Evolutionary conservation across 1,139 yeast species (phyloP), one percentile per base, ranked within the genome.

Genomic region (Candida neerlandica): DNA sequence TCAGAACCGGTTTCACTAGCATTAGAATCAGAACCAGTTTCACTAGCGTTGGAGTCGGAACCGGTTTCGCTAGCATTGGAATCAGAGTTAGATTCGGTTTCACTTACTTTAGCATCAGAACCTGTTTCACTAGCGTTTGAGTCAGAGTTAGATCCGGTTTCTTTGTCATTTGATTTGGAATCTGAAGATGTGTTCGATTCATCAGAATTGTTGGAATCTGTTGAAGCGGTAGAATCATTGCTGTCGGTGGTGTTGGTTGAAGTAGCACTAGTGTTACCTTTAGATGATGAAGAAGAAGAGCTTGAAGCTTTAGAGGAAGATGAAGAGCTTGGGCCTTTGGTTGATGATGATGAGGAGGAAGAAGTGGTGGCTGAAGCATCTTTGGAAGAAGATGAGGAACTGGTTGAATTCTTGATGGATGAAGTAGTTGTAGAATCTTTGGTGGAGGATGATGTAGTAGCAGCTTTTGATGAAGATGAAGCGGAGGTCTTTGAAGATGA

Each of bases 151-250:
- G 27, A 23, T n/a, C 27, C 27, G 27, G 27, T 26, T 26, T 26
- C 27, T 26, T 26, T 26, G 27, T 9, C 7, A 6, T 26, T 6
- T 5, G 7, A 26, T 26, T 26, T 26, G 9, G 27, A 26, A 9
- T 26, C 27, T 26, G 27, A 26, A 9, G 5, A 6, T 6, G 27
- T 6, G 11, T 29, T n/a, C 4, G 33, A 12, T 7, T 29, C 14
- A 29, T 14, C 14, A 10, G 33, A 29, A 29, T 6, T 14, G 9
- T 23, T 23, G 9, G 27, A 23, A 23, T 10, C 27, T 23, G 4
- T 10, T 23, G 27, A 57, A 42, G 55, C 52, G 32, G 61, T 62
- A 4, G 57, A 55, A 30, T 61, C 50, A 38, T 19, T 21, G 18
- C 35, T 10, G 7, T 11, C 50, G n/a, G 48, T 51, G 34, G 54